Conservation (phyloP, 1,139 yeast species). For the Pneumocystis oryctolagi region DNA sequence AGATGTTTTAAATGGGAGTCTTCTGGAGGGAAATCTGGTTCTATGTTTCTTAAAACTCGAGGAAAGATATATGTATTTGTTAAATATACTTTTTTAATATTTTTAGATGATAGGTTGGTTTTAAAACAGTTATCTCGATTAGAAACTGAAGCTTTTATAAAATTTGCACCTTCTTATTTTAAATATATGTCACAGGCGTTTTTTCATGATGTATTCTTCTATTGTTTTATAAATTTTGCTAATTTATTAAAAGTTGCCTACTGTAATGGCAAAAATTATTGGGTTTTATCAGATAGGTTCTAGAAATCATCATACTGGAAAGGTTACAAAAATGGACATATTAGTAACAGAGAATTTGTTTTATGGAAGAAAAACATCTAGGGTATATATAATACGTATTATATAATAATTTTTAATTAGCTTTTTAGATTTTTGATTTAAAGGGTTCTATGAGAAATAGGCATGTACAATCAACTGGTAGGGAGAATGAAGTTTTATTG, state of each 20-base stretch:
- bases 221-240: neutral
- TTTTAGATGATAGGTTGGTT: constrained; percentile 68
- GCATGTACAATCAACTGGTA: constrained; percentile 92
- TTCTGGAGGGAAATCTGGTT: constrained; percentile 91
- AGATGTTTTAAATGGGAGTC: constrained; percentile 93
- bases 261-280: constrained; percentile 83
- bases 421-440: constrained; percentile 54
- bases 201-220: constrained; percentile 46
- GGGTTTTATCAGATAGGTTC: constrained; percentile 92
- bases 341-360: constrained; percentile 92
- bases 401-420: neutral
- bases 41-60: constrained; percentile 72
- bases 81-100: neutral
- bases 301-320: constrained; percentile 60
- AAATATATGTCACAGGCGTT: constrained; percentile 91
- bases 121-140: constrained; percentile 77
- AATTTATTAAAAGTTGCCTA: constrained; percentile 37
- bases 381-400: constrained; percentile 24
- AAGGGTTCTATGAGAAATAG: constrained; percentile 97
- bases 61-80: neutral
- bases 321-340: constrained; percentile 72
- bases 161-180: constrained; percentile 92
- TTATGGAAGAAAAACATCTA: constrained; percentile 63
- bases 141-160: constrained; percentile 85
- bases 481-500: constrained; percentile 79